Conservation (phyloP, 371 early-diverging fungal species). For the Mortierella sp. region DNA sequence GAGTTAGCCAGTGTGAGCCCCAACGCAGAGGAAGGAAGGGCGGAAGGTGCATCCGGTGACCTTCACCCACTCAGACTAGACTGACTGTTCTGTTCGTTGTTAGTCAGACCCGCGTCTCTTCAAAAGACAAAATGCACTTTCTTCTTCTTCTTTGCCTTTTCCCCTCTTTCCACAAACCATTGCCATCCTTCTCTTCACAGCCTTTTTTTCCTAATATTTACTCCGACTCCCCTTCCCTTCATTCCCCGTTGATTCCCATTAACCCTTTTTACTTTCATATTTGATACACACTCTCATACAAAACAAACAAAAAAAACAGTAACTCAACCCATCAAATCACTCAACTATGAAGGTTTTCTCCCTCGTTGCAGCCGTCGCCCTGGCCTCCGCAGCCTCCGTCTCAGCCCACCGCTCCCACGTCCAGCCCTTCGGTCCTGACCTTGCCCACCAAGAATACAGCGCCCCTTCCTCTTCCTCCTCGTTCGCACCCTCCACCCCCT, state of each 20-base stretch:
- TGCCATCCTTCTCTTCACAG: not conserved
- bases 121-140: not conserved
- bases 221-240: not conserved
- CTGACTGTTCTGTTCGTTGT: not conserved
- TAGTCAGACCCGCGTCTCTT: not conserved
- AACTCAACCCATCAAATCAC: not conserved
- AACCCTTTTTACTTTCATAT: not conserved
- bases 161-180: not conserved
- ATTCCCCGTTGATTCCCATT: not conserved
- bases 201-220: not conserved
- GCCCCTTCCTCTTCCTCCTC: conserved; percentile 16
- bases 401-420: conserved; percentile 51
- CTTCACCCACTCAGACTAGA: not conserved
- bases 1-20: not conserved
- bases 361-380: conserved; percentile 37
- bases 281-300: not conserved
- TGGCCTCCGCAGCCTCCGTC: conserved; percentile 37
- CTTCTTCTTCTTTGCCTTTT: not conserved
- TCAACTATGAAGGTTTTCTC: conserved; percentile 52
- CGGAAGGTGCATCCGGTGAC: conserved; percentile 9
- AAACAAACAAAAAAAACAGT: not conserved
- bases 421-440: conserved; percentile 58
- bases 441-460: conserved; percentile 48
- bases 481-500: not conserved
- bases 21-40: not conserved